phyloP scores from a whole-genome alignment of 805 yeast species.

The Hanseniaspora jakobsenii region DNA sequence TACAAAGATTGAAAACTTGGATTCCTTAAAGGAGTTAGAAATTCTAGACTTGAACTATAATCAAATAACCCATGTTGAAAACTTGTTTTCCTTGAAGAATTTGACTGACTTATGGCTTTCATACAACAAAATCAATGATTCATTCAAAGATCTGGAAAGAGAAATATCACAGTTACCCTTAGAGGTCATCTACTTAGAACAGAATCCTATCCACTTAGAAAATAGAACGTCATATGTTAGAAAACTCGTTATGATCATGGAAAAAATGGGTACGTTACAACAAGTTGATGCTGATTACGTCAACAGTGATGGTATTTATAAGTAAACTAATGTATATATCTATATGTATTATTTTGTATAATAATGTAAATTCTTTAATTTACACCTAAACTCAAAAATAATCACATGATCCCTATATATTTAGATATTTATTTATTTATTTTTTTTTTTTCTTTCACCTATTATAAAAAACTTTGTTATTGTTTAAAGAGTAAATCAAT shows the following conservation, averaged over 20 bases:
- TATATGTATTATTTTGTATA: not conserved
- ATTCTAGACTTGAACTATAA: constrained; percentile 78
- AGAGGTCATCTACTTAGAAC: constrained; percentile 87
- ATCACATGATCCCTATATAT: too few species aligned
- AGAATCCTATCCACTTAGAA: constrained; percentile 68
- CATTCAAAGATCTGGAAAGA: constrained; percentile 55
- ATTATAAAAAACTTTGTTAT: too few species aligned
- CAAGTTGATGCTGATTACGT: constrained; percentile 89
- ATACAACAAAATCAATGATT: constrained; percentile 48
- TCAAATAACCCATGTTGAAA: constrained; percentile 46
- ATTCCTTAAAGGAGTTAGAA: constrained; percentile 50
- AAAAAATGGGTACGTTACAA: constrained; percentile 45
- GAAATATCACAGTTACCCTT: constrained; percentile 54
- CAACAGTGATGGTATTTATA: constrained; percentile 17
- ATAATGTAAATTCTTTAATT: too few species aligned
- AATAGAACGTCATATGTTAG: constrained; percentile 77
- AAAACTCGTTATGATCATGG: constrained; percentile 58
- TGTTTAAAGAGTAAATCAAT: too few species aligned
- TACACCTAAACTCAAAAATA: too few species aligned
- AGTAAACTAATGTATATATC: not conserved
- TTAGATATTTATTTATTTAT: too few species aligned
- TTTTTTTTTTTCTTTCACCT: not conserved
- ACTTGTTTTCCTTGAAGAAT: constrained; percentile 49
- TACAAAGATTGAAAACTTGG: constrained; percentile 62
- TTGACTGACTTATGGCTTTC: constrained; percentile 94